Base-by-base conservation (phyloP, 371 early-diverging fungal species). In the Mortierella sp. region DNA sequence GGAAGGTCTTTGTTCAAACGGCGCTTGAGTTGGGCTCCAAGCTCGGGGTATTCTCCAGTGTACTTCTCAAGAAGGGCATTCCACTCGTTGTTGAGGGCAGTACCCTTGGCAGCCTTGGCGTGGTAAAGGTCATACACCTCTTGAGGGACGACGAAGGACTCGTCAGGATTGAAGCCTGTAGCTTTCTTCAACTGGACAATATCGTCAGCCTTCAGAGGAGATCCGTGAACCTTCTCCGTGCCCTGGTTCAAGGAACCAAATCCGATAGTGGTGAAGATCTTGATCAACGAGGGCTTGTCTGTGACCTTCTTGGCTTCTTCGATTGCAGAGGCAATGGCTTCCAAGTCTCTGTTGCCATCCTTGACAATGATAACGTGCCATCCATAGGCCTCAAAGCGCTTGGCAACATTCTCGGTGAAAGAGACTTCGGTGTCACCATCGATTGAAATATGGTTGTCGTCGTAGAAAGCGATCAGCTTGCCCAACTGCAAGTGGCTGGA, bases 391-490 rank as follows among this genome's bases (percentile, higher is more conserved):
- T 93, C 91, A 81, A 94, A 98, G 67, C 99, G 94, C 80, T 90
- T 82, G 39, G 81, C 69, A 43, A 95, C 96, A 82, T 99, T 92
- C 77, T 99, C 99, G 46, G 98, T 95, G 85, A 97, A 96, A 4
- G 94, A 91, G 27, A 98, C 82, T 47, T 86, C 86, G 34, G 95
- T 95, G 48, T 92, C 90, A 68, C 96, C 95, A 86, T 99, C 99
- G 79, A 99, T 99, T 58, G 94, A 90, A 78, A 98, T 94, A 63
- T 94, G 85, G 85, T 99, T 99, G 77, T 93, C 94, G 78, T 99
- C 99, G 82, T 99, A 99, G 55, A 99, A 85, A 22, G 93, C 93
- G 67, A 98, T 94, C 64, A 99, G 82, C 74, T 98, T 98, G 71
- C 97, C 97, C 45, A 52, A 52, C 29, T 51, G 52, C 45, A 60